These are phyloP conservation scores for Lanmaoa pseudosensibilis DNA, from an alignment of 768 basidiomycete genomes.

Conservation along the genomic window DNA sequence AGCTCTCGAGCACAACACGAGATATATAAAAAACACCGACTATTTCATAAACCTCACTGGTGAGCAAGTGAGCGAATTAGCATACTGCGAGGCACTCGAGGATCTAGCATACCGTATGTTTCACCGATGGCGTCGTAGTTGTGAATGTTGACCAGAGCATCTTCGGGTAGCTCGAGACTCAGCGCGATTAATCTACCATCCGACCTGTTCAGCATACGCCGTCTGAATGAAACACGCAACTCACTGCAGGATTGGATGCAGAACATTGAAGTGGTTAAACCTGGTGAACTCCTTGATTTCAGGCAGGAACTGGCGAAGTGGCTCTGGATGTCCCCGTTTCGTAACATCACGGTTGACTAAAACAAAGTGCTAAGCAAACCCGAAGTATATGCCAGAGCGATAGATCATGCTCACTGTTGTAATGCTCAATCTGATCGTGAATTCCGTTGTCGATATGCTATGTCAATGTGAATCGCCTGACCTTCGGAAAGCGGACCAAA, in stretches of 20 bases:
- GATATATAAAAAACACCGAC: conserved; percentile 32
- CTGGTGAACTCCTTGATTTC: conserved; percentile 52
- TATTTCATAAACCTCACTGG: conserved; percentile 69
- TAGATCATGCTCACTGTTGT: conserved; percentile 47
- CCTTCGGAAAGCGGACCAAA: background rate
- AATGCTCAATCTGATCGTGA: conserved; percentile 61
- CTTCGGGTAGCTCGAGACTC: conserved; percentile 55
- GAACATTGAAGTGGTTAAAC: conserved; percentile 51
- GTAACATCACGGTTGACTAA: conserved; percentile 52
- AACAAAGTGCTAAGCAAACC: background rate
- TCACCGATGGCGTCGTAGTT: conserved; percentile 42
- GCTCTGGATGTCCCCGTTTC: conserved; percentile 49
- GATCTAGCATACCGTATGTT: conserved; percentile 38
- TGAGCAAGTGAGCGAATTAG: background rate
- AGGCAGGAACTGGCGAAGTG: conserved; percentile 49
- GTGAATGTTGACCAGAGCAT: conserved; percentile 48
- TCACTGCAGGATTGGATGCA: conserved; percentile 49
- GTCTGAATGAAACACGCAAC: background rate
- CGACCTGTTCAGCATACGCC: background rate
- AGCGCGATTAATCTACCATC: conserved; percentile 45
- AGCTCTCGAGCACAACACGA: background rate
- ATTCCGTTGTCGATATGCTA: conserved; percentile 65
- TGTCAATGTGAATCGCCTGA: too few relatives aligned
- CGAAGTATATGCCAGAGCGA: background rate
- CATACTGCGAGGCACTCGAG: background rate